Evolutionary conservation across 2,329 filamentous ascomycete species (phyloP), one percentile per base, ranked within the genome.

Genomic region (Penicillium sp.): DNA sequence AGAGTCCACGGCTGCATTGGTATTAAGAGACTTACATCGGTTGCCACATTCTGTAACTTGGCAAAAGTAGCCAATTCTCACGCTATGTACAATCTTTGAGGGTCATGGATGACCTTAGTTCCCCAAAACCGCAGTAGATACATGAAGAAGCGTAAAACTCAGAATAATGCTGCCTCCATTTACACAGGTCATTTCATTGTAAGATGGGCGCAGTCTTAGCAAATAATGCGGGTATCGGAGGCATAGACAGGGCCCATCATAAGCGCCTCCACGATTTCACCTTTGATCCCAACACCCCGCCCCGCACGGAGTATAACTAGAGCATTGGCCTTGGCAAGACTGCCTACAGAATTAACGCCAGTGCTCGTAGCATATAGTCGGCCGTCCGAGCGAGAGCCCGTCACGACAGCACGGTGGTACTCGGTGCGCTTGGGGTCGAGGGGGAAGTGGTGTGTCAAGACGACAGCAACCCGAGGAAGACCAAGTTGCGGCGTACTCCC

Each of bases 341-440:
- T 97, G 0, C 91, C 90, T 3, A 97, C 90, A 5, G 87, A 86
- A 10, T 93, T 93, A 0, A 93, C 97, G 66, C 90, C 96, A 34
- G 77, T 82, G 0, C 37, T 39, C 3, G 37, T 39, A 21, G 91
- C 93, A 57, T 83, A 78, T 46, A 97, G 72, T 9, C 76, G 63
- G 0, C 91, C 91, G 64, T 91, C 86, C 1, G 59, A 66, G 7
- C 73, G 79, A 0, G 79, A 80, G 1, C 85, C 83, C 0, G 78
- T 79, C 3, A 96, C 85, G 1, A 91, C 75, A 0, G 86, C 91
- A 13, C 93, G 87, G 70, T 96, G 92, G 72, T 94, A 97, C 70
- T 97, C 93, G 0, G 87, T 86, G 55, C 93, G 79, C 46, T 82
- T 76, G 16, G 79, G 80, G 72, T 97, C 93, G 50, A 89, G 80